A percentile compares a stretch with the other conserved stretches of the same genome.
These are phyloP conservation scores for Trypanosoma avium DNA, from an alignment of 208 protist species.

Conservation along the genomic window DNA sequence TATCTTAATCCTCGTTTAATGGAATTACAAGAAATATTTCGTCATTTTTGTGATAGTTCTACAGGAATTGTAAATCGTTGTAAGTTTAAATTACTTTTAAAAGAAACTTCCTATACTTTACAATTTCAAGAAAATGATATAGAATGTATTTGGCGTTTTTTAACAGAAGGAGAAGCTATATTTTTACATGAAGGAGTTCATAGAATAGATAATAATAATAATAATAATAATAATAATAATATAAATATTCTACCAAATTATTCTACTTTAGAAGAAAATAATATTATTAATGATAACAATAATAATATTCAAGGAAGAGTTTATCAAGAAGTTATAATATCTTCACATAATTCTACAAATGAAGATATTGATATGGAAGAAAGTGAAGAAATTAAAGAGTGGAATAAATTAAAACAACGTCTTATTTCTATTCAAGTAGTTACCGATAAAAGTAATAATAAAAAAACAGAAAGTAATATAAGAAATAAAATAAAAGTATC, in stretches of 20 bases:
- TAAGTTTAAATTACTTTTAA: conserved; percentile 3
- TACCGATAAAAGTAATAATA: no score
- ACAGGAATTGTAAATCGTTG: neutral
- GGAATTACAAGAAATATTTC: conserved; percentile 12
- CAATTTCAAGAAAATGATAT: conserved; percentile 7
- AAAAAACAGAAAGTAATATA: no score
- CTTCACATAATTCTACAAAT: no score
- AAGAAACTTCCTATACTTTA: neutral
- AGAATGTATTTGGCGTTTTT: conserved; percentile 6
- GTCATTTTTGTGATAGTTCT: neutral
- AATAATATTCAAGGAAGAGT: neutral
- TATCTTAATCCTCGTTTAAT: conserved; percentile 4
- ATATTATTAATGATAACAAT: neutral
- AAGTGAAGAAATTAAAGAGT: no score
- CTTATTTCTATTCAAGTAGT: no score
- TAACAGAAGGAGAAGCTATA: conserved; percentile 16
- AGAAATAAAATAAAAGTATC: no score
- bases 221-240: conserved; percentile 2
- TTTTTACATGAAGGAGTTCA: neutral
- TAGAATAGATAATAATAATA: neutral
- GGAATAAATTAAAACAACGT: no score
- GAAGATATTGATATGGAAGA: no score
- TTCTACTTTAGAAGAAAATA: no score
- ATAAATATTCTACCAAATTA: no score
- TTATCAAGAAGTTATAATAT: no score